These are phyloP conservation scores for Orobanche coerulescens DNA, from an alignment of 257 asterid genomes.

Conservation along the genomic window DNA sequence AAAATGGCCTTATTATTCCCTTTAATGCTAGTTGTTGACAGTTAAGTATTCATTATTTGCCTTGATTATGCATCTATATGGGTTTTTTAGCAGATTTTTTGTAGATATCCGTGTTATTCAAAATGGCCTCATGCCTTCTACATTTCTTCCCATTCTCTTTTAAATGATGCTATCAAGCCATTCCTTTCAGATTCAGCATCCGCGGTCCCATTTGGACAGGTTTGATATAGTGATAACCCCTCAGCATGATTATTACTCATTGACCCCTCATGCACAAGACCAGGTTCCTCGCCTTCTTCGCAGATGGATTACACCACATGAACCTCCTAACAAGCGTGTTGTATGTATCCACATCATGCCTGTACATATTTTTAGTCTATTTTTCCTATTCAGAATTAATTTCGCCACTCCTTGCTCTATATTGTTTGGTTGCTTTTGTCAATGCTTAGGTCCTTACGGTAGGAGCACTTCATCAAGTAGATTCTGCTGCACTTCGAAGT, in stretches of 20 bases:
- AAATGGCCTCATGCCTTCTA: slow-evolving; percentile 7
- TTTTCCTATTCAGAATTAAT: background rate
- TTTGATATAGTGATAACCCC: slow-evolving; percentile 94
- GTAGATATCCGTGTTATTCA: background rate
- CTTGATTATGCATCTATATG: background rate
- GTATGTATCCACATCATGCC: slow-evolving; percentile 39
- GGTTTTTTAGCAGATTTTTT: background rate
- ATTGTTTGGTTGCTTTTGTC: slow-evolving; percentile 13
- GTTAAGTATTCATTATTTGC: slow-evolving; percentile 5
- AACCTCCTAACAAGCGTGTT: slow-evolving; percentile 66
- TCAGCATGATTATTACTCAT: slow-evolving; percentile 78
- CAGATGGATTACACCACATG: slow-evolving; percentile 83
- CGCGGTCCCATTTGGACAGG: slow-evolving; percentile 80
- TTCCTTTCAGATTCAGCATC: slow-evolving; percentile 88
- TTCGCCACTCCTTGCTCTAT: slow-evolving; percentile 19
- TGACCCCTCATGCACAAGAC: slow-evolving; percentile 67
- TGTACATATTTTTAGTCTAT: slow-evolving; percentile 5
- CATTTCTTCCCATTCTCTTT: background rate
- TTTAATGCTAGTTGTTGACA: background rate
- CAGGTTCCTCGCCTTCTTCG: slow-evolving; percentile 80
- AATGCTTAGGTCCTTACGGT: slow-evolving; percentile 66
- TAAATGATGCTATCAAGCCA: slow-evolving; percentile 13
- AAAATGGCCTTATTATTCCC: background rate
- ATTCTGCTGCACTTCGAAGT: slow-evolving; percentile 66
- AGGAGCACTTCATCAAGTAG: slow-evolving; percentile 96